Evolutionary conservation across 805 yeast genomes (phyloP).

Genomic region (Candida boidinii): DNA sequence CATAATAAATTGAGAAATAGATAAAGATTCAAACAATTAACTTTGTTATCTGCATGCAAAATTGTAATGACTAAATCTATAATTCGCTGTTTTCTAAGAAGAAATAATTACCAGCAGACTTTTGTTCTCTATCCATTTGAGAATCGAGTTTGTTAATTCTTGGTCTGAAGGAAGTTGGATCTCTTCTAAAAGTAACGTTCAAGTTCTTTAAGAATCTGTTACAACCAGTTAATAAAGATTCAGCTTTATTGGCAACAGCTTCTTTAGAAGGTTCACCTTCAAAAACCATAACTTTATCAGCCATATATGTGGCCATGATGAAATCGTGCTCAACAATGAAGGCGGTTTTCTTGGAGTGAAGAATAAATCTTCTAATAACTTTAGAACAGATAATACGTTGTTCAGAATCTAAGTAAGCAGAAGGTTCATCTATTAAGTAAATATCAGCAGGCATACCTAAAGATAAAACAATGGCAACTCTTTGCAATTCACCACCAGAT

Average conservation of each 20-base stretch:
- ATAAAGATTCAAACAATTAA: no score
- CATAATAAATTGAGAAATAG: no score
- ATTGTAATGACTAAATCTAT: slow-evolving; percentile 5
- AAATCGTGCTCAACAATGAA: slow-evolving; percentile 99
- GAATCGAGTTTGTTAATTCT: slow-evolving; percentile 96
- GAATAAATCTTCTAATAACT: slow-evolving; percentile 92
- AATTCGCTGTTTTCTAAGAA: slow-evolving; percentile 68
- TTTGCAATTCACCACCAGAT: slow-evolving; percentile 99
- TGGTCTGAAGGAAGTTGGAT: slow-evolving; percentile 96
- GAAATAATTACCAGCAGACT: slow-evolving; percentile 86
- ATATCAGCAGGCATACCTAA: slow-evolving; percentile 94
- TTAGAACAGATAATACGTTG: slow-evolving; percentile 99
- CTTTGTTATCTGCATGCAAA: no score
- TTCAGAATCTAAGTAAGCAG: slow-evolving; percentile 98
- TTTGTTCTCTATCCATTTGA: slow-evolving; percentile 99
- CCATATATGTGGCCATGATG: slow-evolving; percentile 99
- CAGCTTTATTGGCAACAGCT: slow-evolving; percentile 84
- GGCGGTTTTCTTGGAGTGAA: slow-evolving; percentile 98
- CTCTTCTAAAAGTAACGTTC: slow-evolving; percentile 98
- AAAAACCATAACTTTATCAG: slow-evolving; percentile 96
- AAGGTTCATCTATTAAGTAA: slow-evolving; percentile 96
- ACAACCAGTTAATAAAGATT: slow-evolving; percentile 93
- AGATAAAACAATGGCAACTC: slow-evolving; percentile 95
- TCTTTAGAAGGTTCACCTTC: slow-evolving; percentile 89
- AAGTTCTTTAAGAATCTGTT: slow-evolving; percentile 93